phyloP scores from a whole-genome alignment of 345 rosid species.

The Draba incana region DNA sequence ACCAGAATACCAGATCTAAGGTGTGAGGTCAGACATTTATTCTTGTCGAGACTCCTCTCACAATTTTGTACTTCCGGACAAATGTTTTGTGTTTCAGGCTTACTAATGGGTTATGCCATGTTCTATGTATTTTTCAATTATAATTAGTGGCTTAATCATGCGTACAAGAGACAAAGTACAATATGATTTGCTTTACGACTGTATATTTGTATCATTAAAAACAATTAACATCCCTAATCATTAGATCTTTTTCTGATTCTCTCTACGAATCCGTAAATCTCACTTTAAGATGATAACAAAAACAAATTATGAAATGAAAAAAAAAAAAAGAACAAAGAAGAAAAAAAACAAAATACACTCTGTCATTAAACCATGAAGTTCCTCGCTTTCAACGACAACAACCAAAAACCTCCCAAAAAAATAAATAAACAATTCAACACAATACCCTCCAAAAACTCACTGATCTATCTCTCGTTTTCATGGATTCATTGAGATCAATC shows the following conservation, averaged over 20 bases:
- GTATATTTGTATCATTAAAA: neutral
- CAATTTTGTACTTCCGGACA: no score
- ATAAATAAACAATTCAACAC: constrained; percentile 7
- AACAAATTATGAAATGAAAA: no score
- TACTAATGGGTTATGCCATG: neutral
- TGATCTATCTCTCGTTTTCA: constrained; percentile 6
- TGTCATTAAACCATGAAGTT: constrained; percentile 18
- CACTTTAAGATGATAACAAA: no score
- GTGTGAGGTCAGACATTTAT: neutral
- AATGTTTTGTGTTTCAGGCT: neutral
- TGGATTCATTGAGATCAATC: constrained; percentile 30
- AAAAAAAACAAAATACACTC: neutral
- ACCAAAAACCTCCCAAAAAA: constrained; percentile 21
- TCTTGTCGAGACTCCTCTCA: neutral
- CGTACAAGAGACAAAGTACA: neutral
- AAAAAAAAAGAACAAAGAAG: no score
- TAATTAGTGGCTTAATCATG: constrained; percentile 13
- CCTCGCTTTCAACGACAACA: constrained; percentile 34
- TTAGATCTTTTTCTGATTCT: neutral
- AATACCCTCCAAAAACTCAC: constrained; percentile 6
- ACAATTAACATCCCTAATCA: constrained; percentile 26
- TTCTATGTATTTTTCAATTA: constrained; percentile 1
- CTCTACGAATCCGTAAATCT: neutral
- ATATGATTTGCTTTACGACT: neutral
- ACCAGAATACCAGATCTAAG: constrained; percentile 22